Percentiles rank a stretch among this genome's conserved stretches.
Evolutionary conservation across 495 filamentous ascomycete species (phyloP).

Genomic region (Symbiotaphrina buchneri): DNA sequence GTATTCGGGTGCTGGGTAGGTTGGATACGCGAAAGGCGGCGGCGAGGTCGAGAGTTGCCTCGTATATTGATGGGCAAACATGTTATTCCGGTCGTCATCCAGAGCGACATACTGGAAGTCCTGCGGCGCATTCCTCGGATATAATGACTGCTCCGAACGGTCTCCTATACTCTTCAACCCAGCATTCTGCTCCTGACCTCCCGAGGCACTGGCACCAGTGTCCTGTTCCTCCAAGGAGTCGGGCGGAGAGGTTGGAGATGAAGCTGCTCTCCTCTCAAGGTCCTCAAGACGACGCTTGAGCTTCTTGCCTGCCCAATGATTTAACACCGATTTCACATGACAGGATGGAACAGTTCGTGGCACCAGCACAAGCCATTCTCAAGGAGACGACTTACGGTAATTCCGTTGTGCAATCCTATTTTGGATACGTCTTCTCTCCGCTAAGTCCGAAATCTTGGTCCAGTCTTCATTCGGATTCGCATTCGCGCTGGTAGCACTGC

Average conservation of each 20-base stretch:
- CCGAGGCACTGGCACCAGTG: neutral
- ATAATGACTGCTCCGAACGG: too few species aligned
- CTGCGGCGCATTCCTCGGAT: neutral
- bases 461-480: slow-evolving; percentile 60
- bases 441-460: slow-evolving; percentile 33
- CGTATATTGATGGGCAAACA: slow-evolving; percentile 49
- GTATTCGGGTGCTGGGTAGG: slow-evolving; percentile 41
- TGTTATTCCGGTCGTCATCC: slow-evolving; percentile 7
- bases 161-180: too few species aligned
- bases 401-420: slow-evolving; percentile 38
- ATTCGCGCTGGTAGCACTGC: slow-evolving; percentile 89
- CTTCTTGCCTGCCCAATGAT: slow-evolving; percentile 93
- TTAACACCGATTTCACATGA: too few species aligned
- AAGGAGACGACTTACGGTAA: slow-evolving; percentile 25
- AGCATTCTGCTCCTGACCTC: neutral
- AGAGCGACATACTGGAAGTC: neutral
- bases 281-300: slow-evolving; percentile 95
- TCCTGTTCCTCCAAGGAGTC: slow-evolving; percentile 3
- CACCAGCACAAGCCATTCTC: too few species aligned
- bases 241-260: slow-evolving; percentile 4
- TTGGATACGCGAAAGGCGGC: slow-evolving; percentile 49
- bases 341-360: too few species aligned
- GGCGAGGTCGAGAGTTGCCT: slow-evolving; percentile 45
- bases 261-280: slow-evolving; percentile 77
- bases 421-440: slow-evolving; percentile 34